Percentiles rank a stretch among this genome's conserved stretches.
These are phyloP conservation scores for Aspergillus oerlinghausenensis DNA, from an alignment of 2,329 filamentous ascomycete species.

Conservation along the genomic window DNA sequence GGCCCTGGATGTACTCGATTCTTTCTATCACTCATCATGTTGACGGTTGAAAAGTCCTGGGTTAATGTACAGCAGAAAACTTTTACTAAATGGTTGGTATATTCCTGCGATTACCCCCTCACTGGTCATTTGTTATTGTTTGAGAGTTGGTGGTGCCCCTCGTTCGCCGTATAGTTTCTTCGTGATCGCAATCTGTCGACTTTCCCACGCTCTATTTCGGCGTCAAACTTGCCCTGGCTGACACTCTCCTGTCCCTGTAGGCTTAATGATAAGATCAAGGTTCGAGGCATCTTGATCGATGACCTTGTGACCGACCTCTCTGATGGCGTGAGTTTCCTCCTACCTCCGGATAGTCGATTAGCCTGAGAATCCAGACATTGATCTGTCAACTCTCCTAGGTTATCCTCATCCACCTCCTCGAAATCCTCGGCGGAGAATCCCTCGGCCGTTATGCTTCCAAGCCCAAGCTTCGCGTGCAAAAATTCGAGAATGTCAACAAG, in stretches of 20 bases:
- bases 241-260: constrained; percentile 41
- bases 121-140: background rate
- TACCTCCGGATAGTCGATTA: background rate
- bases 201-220: background rate
- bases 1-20: constrained; percentile 28
- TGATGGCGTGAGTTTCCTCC: constrained; percentile 69
- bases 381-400: constrained; percentile 53
- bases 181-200: background rate
- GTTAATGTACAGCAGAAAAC: constrained; percentile 92
- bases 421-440: constrained; percentile 90
- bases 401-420: constrained; percentile 91
- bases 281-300: constrained; percentile 71
- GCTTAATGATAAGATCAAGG: constrained; percentile 92
- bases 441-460: constrained; percentile 95
- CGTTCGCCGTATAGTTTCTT: background rate
- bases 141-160: background rate
- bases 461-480: constrained; percentile 91
- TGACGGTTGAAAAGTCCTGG: constrained; percentile 58
- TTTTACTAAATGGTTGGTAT: constrained; percentile 84
- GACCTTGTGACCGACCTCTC: constrained; percentile 86
- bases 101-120: background rate
- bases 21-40: constrained; percentile 32
- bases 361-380: background rate
- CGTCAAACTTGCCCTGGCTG: background rate
- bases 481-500: constrained; percentile 96